A percentile compares a stretch with the other conserved stretches of the same genome.
Conservation (phyloP, 257 asterid species). For the Datura wrightii region DNA sequence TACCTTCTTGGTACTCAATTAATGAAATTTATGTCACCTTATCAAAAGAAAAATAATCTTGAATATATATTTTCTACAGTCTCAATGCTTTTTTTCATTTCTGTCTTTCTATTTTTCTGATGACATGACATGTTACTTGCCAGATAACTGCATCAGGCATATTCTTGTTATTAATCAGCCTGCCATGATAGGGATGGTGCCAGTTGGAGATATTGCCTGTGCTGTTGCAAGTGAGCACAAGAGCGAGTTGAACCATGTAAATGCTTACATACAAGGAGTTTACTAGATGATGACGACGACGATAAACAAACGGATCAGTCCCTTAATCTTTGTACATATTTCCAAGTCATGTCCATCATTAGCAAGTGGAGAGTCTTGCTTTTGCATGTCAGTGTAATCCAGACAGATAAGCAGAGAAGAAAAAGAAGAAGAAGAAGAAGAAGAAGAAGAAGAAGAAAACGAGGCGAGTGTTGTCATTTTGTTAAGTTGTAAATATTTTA, state of each 20-base stretch:
- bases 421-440: too few species aligned
- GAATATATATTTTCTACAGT: too few species aligned
- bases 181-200: conserved; percentile 84
- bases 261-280: conserved; percentile 83
- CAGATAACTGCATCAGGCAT: conserved; percentile 62
- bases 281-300: conserved; percentile 54
- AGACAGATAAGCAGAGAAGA: too few species aligned
- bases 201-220: conserved; percentile 82
- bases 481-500: too few species aligned
- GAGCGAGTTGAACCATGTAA: conserved; percentile 68
- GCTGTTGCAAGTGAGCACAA: conserved; percentile 85
- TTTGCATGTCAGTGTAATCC: too few species aligned
- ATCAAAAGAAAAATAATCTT: too few species aligned
- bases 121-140: neutral
- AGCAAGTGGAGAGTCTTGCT: too few species aligned
- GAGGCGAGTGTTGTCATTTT: too few species aligned
- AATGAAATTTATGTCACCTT: too few species aligned
- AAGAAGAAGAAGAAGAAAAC: too few species aligned
- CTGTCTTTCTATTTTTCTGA: neutral
- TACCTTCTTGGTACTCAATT: too few species aligned
- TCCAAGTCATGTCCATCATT: neutral
- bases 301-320: too few species aligned
- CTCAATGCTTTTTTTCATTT: neutral
- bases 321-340: neutral
- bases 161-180: conserved; percentile 64